Evolutionary conservation across 257 asterid genomes (phyloP).

Genomic region (Misopates orontium): DNA sequence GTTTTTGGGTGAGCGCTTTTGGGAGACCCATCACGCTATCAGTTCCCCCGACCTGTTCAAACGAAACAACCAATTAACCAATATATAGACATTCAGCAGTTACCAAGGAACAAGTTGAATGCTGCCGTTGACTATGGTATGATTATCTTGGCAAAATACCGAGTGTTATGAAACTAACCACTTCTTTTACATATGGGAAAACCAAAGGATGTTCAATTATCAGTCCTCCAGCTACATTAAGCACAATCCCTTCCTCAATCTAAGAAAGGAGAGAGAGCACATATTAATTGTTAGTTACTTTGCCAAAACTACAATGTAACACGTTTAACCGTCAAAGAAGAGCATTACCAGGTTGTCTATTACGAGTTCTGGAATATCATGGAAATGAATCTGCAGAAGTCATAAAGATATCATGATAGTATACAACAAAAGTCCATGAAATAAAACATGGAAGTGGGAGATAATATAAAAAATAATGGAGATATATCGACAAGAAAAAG

Average conservation of each 20-base stretch:
- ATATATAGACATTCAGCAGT: constrained; percentile 11
- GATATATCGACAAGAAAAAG: background rate
- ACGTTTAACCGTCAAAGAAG: constrained; percentile 14
- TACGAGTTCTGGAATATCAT: constrained; percentile 69
- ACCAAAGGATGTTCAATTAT: constrained; percentile 88
- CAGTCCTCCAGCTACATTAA: constrained; percentile 90
- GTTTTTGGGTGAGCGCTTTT: constrained; percentile 58
- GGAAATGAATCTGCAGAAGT: constrained; percentile 77
- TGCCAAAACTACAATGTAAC: background rate
- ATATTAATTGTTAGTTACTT: constrained; percentile 1
- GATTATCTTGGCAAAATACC: background rate
- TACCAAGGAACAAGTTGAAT: background rate
- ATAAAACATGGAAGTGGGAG: background rate
- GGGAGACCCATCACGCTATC: constrained; percentile 99
- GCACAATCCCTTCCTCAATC: constrained; percentile 83
- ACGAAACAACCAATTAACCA: background rate
- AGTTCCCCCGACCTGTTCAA: constrained; percentile 68
- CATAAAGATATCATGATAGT: constrained; percentile 5
- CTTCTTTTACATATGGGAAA: constrained; percentile 73
- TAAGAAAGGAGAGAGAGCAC: constrained; percentile 28
- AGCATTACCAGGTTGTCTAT: constrained; percentile 70
- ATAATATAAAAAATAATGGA: background rate
- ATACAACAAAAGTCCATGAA: background rate
- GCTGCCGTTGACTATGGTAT: background rate
- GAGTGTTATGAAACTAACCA: constrained; percentile 64